These are phyloP conservation scores for Ophiocordyceps unilateralis DNA, from an alignment of 2,329 filamentous ascomycete genomes.

Conservation along the genomic window DNA sequence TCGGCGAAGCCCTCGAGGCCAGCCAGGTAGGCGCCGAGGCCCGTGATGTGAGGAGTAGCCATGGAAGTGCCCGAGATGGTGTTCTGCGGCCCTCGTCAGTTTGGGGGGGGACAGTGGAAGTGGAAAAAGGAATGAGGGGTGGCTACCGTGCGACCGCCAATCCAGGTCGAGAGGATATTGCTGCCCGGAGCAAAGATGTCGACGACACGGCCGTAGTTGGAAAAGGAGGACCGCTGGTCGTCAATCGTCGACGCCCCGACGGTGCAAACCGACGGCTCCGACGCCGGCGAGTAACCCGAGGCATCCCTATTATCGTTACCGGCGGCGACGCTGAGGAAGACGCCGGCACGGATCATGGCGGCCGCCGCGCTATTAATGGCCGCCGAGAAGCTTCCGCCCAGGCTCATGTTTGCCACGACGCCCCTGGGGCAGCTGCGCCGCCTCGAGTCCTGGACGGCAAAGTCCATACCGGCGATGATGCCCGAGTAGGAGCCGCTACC, in stretches of 20 bases:
- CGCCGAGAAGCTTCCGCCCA: constrained; percentile 24
- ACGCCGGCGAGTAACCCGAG: constrained; percentile 6
- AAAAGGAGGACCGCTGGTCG: constrained; percentile 22
- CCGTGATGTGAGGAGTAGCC: constrained; percentile 6
- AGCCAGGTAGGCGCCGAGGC: constrained; percentile 9
- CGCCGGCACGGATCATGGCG: constrained; percentile 20
- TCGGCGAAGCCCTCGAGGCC: constrained; percentile 13
- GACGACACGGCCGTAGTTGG: constrained; percentile 24
- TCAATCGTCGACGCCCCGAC: constrained; percentile 4
- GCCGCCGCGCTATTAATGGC: constrained; percentile 29
- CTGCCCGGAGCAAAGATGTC: constrained; percentile 30
- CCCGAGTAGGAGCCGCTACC: constrained; percentile 18
- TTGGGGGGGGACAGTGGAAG: not conserved
- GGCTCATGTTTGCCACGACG: constrained; percentile 31
- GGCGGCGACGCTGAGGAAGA: constrained; percentile 33
- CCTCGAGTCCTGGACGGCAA: constrained; percentile 13
- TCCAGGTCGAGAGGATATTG: constrained; percentile 25
- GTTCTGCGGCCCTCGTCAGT: not conserved
- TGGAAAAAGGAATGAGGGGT: not conserved
- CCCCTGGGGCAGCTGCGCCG: constrained; percentile 16
- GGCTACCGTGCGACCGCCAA: constrained; percentile 16
- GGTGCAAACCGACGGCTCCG: constrained; percentile 6
- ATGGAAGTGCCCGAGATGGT: constrained; percentile 20
- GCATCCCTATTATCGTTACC: constrained; percentile 19
- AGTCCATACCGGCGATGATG: constrained; percentile 24